These are phyloP conservation scores for Chrysoporthe austroafricana DNA, from an alignment of 2,329 filamentous ascomycete genomes.

Conservation along the genomic window DNA sequence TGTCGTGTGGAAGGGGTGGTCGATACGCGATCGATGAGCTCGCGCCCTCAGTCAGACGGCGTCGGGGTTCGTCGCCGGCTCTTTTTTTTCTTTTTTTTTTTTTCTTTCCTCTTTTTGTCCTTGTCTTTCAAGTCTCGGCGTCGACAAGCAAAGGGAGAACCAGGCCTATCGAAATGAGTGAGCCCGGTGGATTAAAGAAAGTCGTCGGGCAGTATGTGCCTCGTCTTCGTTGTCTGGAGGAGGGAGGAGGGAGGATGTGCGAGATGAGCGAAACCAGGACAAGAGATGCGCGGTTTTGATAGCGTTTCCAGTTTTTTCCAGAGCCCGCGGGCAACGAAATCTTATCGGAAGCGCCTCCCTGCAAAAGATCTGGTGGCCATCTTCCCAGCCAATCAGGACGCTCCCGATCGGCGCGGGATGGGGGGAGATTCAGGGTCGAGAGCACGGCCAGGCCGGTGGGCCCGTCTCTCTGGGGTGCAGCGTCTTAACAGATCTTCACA, in stretches of 20 bases:
- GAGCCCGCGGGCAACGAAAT: conserved; percentile 31
- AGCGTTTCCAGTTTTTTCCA: conserved; percentile 14
- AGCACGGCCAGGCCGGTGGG: neutral
- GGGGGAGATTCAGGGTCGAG: conserved; percentile 11
- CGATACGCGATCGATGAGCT: neutral
- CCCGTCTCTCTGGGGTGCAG: neutral
- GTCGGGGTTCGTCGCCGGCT: neutral
- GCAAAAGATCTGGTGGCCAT: conserved; percentile 22
- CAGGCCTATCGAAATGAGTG: conserved; percentile 1
- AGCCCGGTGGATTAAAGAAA: conserved; percentile 19
- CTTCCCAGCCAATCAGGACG: conserved; percentile 19
- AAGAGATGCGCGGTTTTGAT: conserved; percentile 23
- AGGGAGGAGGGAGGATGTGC: conserved; percentile 5
- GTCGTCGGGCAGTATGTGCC: conserved; percentile 13
- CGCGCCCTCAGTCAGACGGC: neutral
- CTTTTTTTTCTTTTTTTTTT: neutral
- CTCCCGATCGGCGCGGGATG: conserved; percentile 19
- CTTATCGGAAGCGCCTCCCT: conserved; percentile 31
- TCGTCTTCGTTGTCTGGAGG: neutral
- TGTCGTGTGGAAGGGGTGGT: neutral
- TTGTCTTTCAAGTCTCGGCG: neutral
- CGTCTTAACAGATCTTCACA: neutral
- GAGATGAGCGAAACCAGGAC: neutral
- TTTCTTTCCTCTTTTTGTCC: neutral
- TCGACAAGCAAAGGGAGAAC: neutral